Evolutionary conservation across 1,284 basidiomycete genomes (phyloP).

Genomic region (Ganoderma multipileum): DNA sequence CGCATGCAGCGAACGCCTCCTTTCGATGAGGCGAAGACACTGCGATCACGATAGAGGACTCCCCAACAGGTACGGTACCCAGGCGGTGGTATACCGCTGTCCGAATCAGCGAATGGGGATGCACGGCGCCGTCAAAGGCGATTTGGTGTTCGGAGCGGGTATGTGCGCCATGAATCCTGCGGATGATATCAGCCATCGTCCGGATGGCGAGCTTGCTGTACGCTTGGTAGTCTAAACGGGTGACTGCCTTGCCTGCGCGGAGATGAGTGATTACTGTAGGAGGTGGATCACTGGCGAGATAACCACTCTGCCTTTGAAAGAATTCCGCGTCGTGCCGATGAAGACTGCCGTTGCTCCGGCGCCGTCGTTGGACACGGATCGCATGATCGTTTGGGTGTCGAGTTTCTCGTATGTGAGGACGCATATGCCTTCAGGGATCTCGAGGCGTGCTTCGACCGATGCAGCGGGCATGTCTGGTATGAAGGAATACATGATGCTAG

Average conservation of each 20-base stretch:
- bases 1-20: slow-evolving; percentile 83
- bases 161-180: slow-evolving; percentile 50
- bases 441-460: slow-evolving; percentile 55
- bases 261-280: neutral
- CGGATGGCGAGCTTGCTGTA: slow-evolving; percentile 86
- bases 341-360: slow-evolving; percentile 80
- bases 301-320: slow-evolving; percentile 55
- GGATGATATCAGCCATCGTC: slow-evolving; percentile 72
- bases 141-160: slow-evolving; percentile 53
- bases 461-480: slow-evolving; percentile 35
- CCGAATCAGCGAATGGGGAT: slow-evolving; percentile 49
- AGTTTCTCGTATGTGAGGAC: slow-evolving; percentile 66
- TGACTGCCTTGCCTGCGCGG: slow-evolving; percentile 69
- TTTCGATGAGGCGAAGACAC: slow-evolving; percentile 87
- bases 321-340: slow-evolving; percentile 75
- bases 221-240: slow-evolving; percentile 81
- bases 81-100: slow-evolving; percentile 81
- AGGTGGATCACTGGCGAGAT: neutral
- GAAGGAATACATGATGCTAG: slow-evolving; percentile 1
- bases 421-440: slow-evolving; percentile 58
- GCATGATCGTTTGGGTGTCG: slow-evolving; percentile 61
- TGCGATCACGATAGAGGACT: slow-evolving; percentile 85
- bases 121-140: slow-evolving; percentile 27
- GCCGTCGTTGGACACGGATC: slow-evolving; percentile 63
- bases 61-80: slow-evolving; percentile 78